Evolutionary conservation across 1,139 yeast genomes (phyloP), one percentile per base, ranked within the genome.

Genomic region (Yamadazyma buinensis): DNA sequence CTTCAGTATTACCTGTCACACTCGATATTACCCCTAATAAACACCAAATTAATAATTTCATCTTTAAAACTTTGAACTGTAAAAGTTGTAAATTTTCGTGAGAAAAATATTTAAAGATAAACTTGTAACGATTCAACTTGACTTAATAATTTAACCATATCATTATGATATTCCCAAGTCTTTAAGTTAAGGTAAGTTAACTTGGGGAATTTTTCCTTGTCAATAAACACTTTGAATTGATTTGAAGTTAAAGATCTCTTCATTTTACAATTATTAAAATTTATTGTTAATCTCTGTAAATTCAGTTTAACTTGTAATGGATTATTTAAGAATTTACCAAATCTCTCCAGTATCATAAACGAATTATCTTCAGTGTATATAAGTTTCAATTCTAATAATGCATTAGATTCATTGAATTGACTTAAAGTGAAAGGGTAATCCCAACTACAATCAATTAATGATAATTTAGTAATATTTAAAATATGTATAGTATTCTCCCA

Each of bases 371-470:
- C 41, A 4, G 56, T 46, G 41, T 61, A 66, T 6, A 41, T 42
- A n/a, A 68, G 39, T n/a, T 42, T 39, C 15, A 67, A 47, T 4
- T 30, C 40, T 4, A 44, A 39, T 21, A 66, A 46, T 5, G 51
- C 38, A 29, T 55, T 48, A 30, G 46, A 41, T 7, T 36, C 40
- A 36, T 66, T 66, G 46, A 69, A 67, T 31, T 55, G 58, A 4
- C 55, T 42, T 10, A 65, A 42, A 8, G 56, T 46, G 39, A 68
- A 69, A 1, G 75, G 75, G 33, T 64, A 68, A 33, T 63, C 71
- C 75, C 75, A 69, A 1, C 67, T 57, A 47, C 75, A 69, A 43
- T 67, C 58, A 8, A 46, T 39, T 6, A 69, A 46, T 3, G 43
- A 29, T 12, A 44, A 19, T 13, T 26, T 15, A 22, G 29, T 32